Percentiles rank a stretch among this genome's conserved stretches.
Conservation (phyloP, 73 alveolate genomes). For the Strombidium stylifer region DNA sequence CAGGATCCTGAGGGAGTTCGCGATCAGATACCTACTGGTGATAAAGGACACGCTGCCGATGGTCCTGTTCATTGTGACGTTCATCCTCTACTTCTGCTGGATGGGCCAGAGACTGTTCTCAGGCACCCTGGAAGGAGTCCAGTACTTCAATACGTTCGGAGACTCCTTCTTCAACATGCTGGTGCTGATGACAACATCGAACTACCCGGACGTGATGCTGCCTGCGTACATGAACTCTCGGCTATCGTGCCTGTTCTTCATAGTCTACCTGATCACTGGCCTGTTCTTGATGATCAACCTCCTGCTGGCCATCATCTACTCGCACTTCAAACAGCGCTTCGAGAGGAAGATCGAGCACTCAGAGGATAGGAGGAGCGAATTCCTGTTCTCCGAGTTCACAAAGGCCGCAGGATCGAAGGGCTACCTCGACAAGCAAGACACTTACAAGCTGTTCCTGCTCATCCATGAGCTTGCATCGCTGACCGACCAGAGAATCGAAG, state of each 20-base stretch:
- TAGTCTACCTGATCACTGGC: constrained; percentile 35
- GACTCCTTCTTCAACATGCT: constrained; percentile 34
- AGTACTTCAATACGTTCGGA: constrained; percentile 31
- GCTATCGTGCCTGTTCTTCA: constrained; percentile 19
- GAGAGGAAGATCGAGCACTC: constrained; percentile 14
- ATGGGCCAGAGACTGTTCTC: constrained; percentile 23
- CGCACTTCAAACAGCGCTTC: constrained; percentile 36
- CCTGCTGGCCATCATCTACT: constrained; percentile 48
- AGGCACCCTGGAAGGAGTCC: constrained; percentile 52
- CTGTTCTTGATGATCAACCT: constrained; percentile 47
- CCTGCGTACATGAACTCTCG: constrained; percentile 44
- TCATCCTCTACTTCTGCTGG: constrained; percentile 36
- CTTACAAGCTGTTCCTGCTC: constrained; percentile 18
- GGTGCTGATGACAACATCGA: constrained; percentile 55
- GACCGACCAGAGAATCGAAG: too few species aligned
- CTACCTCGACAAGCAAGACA: constrained; percentile 23
- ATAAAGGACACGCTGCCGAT: constrained; percentile 30
- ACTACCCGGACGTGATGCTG: constrained; percentile 65
- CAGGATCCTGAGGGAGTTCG: constrained; percentile 41
- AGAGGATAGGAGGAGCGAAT: constrained; percentile 15
- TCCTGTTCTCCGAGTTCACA: constrained; percentile 5
- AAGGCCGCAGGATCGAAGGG: constrained; percentile 45
- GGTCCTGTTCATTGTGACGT: constrained; percentile 21
- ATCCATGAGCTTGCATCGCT: constrained; percentile 15
- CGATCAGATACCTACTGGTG: constrained; percentile 24